phyloP scores from a whole-genome alignment of 2,329 filamentous ascomycete genomes.

The Reticulascus tulasneorum region DNA sequence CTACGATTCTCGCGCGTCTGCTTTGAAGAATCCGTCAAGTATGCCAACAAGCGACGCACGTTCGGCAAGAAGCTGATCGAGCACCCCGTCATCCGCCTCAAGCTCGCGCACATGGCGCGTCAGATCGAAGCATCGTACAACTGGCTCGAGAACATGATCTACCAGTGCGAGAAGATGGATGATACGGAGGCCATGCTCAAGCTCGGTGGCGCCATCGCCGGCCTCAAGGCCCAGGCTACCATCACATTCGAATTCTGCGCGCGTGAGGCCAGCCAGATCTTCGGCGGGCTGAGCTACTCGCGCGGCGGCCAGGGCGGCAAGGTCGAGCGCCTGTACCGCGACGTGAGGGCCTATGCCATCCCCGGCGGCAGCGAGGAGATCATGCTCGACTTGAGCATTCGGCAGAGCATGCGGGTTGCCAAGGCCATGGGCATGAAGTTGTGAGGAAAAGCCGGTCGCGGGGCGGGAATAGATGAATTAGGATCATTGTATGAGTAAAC shows the following conservation, averaged over 20 bases:
- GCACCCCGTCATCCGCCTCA: slow-evolving; percentile 94
- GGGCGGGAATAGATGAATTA: neutral
- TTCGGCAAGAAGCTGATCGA: slow-evolving; percentile 97
- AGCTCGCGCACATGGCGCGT: slow-evolving; percentile 96
- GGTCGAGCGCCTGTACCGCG: slow-evolving; percentile 89
- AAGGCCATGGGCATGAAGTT: slow-evolving; percentile 95
- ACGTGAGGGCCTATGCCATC: slow-evolving; percentile 94
- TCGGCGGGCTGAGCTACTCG: slow-evolving; percentile 88
- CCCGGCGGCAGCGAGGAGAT: slow-evolving; percentile 97
- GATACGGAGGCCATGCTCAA: slow-evolving; percentile 95
- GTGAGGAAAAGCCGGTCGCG: slow-evolving; percentile 37
- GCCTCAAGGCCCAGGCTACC: slow-evolving; percentile 90
- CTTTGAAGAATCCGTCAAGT: slow-evolving; percentile 95
- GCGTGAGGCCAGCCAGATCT: slow-evolving; percentile 94
- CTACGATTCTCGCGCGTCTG: slow-evolving; percentile 93
- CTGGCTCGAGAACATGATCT: slow-evolving; percentile 95
- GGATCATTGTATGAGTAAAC: slow-evolving; percentile 12
- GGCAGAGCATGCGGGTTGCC: slow-evolving; percentile 83
- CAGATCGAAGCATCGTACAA: slow-evolving; percentile 97
- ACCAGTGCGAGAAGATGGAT: slow-evolving; percentile 87
- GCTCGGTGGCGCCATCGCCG: slow-evolving; percentile 88
- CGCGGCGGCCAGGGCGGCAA: slow-evolving; percentile 93
- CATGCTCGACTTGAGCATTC: slow-evolving; percentile 94
- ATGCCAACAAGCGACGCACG: slow-evolving; percentile 93
- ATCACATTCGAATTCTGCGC: slow-evolving; percentile 97